Evolutionary conservation across 345 rosid species (phyloP).

Genomic region (Gossypium arboreum): DNA sequence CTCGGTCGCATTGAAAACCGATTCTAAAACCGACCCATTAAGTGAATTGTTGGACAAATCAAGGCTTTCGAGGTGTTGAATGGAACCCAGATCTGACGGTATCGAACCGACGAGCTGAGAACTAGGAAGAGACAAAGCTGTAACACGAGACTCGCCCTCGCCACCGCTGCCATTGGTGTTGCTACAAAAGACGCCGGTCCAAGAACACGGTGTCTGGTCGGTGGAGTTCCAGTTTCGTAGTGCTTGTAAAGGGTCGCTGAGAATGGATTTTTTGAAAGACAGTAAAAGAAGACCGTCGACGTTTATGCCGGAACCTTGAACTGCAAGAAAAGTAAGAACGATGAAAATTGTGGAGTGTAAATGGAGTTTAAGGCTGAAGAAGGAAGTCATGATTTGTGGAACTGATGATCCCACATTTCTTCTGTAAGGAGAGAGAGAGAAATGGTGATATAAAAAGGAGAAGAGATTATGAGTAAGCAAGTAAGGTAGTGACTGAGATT

Average conservation of each 20-base stretch:
- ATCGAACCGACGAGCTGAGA: conserved; percentile 67
- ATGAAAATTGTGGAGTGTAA: conserved; percentile 31
- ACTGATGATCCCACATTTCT: conserved; percentile 39
- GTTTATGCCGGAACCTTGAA: conserved; percentile 40
- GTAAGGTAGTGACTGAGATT: conserved; percentile 29
- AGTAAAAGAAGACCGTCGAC: conserved; percentile 75
- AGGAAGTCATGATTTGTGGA: conserved; percentile 41
- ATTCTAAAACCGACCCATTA: conserved; percentile 64
- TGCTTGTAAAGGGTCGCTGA: conserved; percentile 59
- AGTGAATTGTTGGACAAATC: conserved; percentile 78
- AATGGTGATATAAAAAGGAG: not conserved
- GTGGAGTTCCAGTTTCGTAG: conserved; percentile 55
- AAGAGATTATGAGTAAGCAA: not conserved
- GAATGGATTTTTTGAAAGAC: conserved; percentile 66
- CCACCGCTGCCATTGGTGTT: not conserved
- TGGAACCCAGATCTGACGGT: conserved; percentile 62
- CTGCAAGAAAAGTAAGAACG: conserved; percentile 5
- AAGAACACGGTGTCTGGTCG: conserved; percentile 70
- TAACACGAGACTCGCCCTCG: conserved; percentile 38
- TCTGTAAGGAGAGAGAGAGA: conserved; percentile 2
- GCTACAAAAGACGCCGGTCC: conserved; percentile 74
- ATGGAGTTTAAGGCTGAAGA: conserved; percentile 27
- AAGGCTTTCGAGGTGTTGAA: conserved; percentile 49
- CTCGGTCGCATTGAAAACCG: conserved; percentile 53
- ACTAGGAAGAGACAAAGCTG: conserved; percentile 53